Percentiles rank a stretch among this genome's conserved stretches.
phyloP scores from a whole-genome alignment of 2,329 filamentous ascomycete species.

The Zarea fungicola region DNA sequence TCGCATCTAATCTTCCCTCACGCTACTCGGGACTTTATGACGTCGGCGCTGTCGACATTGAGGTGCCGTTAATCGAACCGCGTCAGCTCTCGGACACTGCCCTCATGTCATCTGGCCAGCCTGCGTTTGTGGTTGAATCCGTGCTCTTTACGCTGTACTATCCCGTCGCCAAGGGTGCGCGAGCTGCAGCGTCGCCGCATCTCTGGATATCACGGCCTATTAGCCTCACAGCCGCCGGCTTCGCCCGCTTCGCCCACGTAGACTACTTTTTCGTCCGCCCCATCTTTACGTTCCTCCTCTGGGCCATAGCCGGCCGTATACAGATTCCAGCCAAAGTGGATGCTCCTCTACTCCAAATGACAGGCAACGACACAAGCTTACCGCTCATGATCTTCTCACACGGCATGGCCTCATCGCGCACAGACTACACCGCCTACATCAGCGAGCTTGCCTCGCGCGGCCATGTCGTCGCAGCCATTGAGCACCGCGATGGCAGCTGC shows the following conservation, averaged over 20 bases:
- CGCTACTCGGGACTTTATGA: conserved; percentile 38
- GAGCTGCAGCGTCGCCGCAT: conserved; percentile 26
- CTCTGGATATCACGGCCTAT: conserved; percentile 41
- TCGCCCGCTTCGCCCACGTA: conserved; percentile 39
- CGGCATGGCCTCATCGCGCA: conserved; percentile 44
- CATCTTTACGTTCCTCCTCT: conserved; percentile 38
- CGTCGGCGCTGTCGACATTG: conserved; percentile 44
- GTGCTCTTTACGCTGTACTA: conserved; percentile 48
- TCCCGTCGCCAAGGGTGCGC: conserved; percentile 29
- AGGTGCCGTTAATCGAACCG: conserved; percentile 34
- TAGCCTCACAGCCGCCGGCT: conserved; percentile 39
- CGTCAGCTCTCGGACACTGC: conserved; percentile 26
- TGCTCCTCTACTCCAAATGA: conserved; percentile 31
- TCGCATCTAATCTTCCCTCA: conserved; percentile 38
- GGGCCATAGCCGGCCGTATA: conserved; percentile 37
- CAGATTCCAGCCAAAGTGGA: conserved; percentile 45
- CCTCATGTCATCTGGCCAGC: conserved; percentile 29
- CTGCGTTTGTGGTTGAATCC: conserved; percentile 41
- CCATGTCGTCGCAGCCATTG: conserved; percentile 43
- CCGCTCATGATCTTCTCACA: conserved; percentile 49
- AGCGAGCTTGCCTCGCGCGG: conserved; percentile 46
- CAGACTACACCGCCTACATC: conserved; percentile 47
- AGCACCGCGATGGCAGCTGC: conserved; percentile 48
- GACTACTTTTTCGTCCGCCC: conserved; percentile 38
- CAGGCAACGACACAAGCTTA: conserved; percentile 19